Base-by-base conservation (phyloP, 495 filamentous ascomycete species). In the Lophium mytilinum region DNA sequence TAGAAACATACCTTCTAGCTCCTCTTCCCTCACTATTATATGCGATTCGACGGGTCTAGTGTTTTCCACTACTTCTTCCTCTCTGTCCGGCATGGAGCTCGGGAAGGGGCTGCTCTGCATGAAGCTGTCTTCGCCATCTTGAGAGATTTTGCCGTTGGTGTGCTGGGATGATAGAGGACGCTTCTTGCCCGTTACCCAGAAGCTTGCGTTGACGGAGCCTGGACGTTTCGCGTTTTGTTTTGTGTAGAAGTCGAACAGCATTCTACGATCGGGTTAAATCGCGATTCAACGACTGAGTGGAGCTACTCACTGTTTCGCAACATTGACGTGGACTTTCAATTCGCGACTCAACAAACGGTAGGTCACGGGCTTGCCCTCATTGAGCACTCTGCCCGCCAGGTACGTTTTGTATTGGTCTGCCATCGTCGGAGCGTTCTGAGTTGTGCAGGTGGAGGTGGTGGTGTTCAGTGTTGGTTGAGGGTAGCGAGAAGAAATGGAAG, bases 181-280 rank as follows among this genome's bases (percentile, higher is more conserved):
- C 41, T 74, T 77, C 39, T 73, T 68, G 18, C 93, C 93, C 53
- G 84, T 83, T 21, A 97, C 66, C 46, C 97, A 72, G 68, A 96
- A 98, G 15, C 89, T 95, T 53, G 93, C 92, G 72, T 91, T 83
- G 39, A 97, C 77, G 37, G 78, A 80, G 11, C 79, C 77, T 0
- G 89, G 82, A 43, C 82, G 87, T 67, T 86, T 89, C 35, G 75
- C 76, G 71, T 92, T 96, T 73, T 96, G 86, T 43, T 72, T 78
- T 46, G 73, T 74, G 69, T 96, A 79, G 63, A 96, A 97, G 12
- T 96, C 91, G 70, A 84, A 95, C 1, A 98, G 83, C 78, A 96
- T 91, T 63, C 91, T 93, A 48, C 24, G 47, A 35, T 37, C 30
- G 30, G n/a, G 56, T 61, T n/a, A 60, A 43, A n/a, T 35, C 51